Base-by-base conservation (phyloP, 1,284 basidiomycete genomes). In the Boletus smithii region DNA sequence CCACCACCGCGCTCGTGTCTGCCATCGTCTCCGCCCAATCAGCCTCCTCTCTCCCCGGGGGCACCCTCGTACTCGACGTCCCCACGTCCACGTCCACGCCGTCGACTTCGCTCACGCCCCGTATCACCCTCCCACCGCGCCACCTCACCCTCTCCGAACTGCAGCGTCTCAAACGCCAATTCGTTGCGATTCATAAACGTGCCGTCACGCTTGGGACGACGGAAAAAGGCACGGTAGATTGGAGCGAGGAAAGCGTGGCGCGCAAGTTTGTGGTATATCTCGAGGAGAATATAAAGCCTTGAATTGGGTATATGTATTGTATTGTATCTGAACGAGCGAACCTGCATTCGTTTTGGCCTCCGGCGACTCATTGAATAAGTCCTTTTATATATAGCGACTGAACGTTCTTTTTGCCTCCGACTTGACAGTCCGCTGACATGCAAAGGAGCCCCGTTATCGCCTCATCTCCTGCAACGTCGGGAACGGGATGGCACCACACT, bases 81-180 rank as follows among this genome's bases (percentile, higher is more conserved):
- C 76, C 5, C 57, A 80, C 38, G 3, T 30, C 45, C 18, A 11
- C 33, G 5, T 24, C 24, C 24, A 26, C 8, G 2, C 8, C 9
- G 8, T 67, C 77, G n/a, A 50, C 69, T 27, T 61, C 66, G 7
- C 53, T 74, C 23, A 71, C 67, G 49, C 58, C 66, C 3, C 46
- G 41, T 4, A 48, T 67, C 39, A 72, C 65, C 3, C 76, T 94
- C 8, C 89, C 89, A 1, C 59, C 76, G 17, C 84, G 88, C 13
- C 75, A 73, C 42, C 61, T 94, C 20, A 90, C 91, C 16, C 74
- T 95, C 17, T 83, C 89, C 0, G 91, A 94, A 69, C 72, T 95
- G 45, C 91, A 94, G 63, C 74, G 93, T 22, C 72, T 87, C 42
- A 95, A 95, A 65, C 76, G 93, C 38, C 91, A 94, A 61, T 97